Conservation (phyloP, 768 basidiomycete genomes). For the Podaxis sp. region DNA sequence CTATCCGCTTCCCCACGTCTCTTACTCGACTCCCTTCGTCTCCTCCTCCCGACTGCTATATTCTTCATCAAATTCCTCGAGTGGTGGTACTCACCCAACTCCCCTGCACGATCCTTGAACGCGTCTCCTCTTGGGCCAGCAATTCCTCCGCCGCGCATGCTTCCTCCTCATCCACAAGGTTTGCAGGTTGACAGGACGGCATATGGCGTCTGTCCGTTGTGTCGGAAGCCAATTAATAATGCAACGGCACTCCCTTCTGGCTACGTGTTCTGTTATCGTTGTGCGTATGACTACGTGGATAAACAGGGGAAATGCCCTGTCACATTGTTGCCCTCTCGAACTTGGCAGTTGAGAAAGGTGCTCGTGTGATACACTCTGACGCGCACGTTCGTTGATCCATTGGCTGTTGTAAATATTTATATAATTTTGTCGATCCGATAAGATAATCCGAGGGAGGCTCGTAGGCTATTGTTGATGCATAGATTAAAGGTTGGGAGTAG, state of each 20-base stretch:
- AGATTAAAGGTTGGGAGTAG: neutral
- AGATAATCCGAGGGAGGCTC: slow-evolving; percentile 2
- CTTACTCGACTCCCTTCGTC: slow-evolving; percentile 71
- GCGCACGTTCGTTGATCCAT: slow-evolving; percentile 47
- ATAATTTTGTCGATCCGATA: slow-evolving; percentile 16
- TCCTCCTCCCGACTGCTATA: slow-evolving; percentile 82
- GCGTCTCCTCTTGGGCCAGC: slow-evolving; percentile 61
- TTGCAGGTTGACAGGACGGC: slow-evolving; percentile 54
- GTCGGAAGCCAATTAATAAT: slow-evolving; percentile 67
- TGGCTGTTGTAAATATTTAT: slow-evolving; percentile 16
- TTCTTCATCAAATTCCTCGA: slow-evolving; percentile 96
- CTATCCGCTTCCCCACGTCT: slow-evolving; percentile 53
- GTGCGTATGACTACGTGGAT: slow-evolving; percentile 81
- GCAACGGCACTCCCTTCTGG: slow-evolving; percentile 89
- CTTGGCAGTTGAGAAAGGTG: slow-evolving; percentile 86
- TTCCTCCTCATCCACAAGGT: slow-evolving; percentile 70
- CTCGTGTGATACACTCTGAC: slow-evolving; percentile 48
- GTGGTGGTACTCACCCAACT: slow-evolving; percentile 98
- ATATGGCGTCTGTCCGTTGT: slow-evolving; percentile 87
- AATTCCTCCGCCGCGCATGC: slow-evolving; percentile 72
- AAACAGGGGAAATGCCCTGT: slow-evolving; percentile 80
- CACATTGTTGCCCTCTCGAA: slow-evolving; percentile 68
- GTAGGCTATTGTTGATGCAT: neutral
- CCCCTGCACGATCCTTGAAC: slow-evolving; percentile 73
- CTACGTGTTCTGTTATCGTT: slow-evolving; percentile 93